Conservation (phyloP, 495 filamentous ascomycete species). For the Neurospora terricola region DNA sequence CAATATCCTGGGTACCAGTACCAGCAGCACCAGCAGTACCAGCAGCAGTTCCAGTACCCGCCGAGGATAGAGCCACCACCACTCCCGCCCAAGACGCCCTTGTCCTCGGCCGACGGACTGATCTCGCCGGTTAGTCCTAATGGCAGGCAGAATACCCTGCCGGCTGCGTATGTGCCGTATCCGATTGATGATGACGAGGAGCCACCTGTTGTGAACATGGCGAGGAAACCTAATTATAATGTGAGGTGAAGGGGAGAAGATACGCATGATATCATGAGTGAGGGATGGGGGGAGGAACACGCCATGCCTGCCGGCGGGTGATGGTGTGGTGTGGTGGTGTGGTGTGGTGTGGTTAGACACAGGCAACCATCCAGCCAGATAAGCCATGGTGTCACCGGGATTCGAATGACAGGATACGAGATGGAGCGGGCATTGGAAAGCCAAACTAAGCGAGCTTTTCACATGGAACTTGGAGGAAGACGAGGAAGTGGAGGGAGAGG, state of each 20-base stretch:
- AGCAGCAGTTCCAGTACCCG: constrained; percentile 36
- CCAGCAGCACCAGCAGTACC: constrained; percentile 21
- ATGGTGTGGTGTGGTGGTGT: background rate
- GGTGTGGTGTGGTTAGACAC: background rate
- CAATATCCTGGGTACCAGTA: constrained; percentile 22
- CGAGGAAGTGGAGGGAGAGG: background rate
- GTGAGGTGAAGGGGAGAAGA: constrained; percentile 28
- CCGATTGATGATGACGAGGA: constrained; percentile 71
- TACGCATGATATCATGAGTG: background rate
- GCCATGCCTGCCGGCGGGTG: background rate
- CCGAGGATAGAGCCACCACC: constrained; percentile 57
- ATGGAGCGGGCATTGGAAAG: background rate
- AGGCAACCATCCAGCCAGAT: background rate
- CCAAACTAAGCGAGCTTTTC: background rate
- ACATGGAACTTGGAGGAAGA: background rate
- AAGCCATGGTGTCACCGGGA: background rate
- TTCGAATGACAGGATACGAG: background rate
- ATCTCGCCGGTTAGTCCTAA: background rate
- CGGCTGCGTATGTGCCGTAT: constrained; percentile 45
- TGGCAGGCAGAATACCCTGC: constrained; percentile 18
- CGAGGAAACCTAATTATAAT: constrained; percentile 73
- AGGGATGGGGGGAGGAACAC: background rate
- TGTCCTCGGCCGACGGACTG: constrained; percentile 27
- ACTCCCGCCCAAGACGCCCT: constrained; percentile 75
- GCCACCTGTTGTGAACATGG: constrained; percentile 72